A percentile compares a stretch with the other conserved stretches of the same genome.
phyloP scores from a whole-genome alignment of 2,329 filamentous ascomycete genomes.

The Alternaria alternata region DNA sequence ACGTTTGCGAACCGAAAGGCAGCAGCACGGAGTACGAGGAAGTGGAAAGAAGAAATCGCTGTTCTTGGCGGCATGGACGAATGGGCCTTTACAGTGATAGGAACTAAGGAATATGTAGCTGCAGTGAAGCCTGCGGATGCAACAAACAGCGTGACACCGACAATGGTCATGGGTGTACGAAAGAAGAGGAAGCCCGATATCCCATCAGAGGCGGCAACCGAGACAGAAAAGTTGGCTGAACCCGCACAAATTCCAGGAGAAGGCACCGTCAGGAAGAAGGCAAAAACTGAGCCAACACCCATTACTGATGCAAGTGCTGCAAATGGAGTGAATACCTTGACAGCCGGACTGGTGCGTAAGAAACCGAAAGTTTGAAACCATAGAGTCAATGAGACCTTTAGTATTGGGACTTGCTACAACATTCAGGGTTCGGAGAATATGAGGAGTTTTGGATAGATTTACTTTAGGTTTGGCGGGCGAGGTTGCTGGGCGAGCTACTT shows the following conservation, averaged over 20 bases:
- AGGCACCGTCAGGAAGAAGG: conserved; percentile 44
- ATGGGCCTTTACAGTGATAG: conserved; percentile 42
- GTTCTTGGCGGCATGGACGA: conserved; percentile 43
- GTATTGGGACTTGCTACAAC: too few species aligned
- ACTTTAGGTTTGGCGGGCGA: background rate
- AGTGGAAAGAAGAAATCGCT: conserved; percentile 75
- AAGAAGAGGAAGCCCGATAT: conserved; percentile 48
- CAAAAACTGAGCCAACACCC: conserved; percentile 33
- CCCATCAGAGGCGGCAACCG: conserved; percentile 9
- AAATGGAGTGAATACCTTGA: conserved; percentile 40
- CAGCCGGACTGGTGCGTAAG: conserved; percentile 44
- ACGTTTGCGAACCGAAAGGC: conserved; percentile 74
- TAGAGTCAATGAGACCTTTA: background rate
- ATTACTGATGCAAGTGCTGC: conserved; percentile 12
- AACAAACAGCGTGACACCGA: conserved; percentile 23
- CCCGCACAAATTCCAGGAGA: conserved; percentile 28
- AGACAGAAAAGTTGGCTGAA: conserved; percentile 10
- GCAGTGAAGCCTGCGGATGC: background rate
- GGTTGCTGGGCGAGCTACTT: conserved; percentile 32
- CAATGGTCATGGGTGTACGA: conserved; percentile 39
- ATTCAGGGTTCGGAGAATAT: background rate
- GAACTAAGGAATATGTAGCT: conserved; percentile 29
- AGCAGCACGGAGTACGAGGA: conserved; percentile 69
- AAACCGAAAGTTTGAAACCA: conserved; percentile 39
- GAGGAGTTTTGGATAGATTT: background rate